Conservation (phyloP, 2,329 filamentous ascomycete species). For the Fusarium sp. region DNA sequence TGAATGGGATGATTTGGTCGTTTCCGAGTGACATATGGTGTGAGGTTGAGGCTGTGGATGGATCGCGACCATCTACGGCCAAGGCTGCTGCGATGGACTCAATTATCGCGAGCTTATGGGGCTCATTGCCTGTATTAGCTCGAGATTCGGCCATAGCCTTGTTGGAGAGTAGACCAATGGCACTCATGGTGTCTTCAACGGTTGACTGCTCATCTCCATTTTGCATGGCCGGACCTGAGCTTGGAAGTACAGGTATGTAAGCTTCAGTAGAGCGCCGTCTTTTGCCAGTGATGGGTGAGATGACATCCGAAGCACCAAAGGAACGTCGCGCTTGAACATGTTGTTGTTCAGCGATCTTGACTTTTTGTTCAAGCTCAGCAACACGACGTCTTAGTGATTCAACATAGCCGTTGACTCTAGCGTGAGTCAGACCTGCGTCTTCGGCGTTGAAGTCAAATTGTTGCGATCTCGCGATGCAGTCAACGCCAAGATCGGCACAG, state of each 20-base stretch:
- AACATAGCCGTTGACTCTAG: slow-evolving; percentile 21
- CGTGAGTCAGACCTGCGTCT: slow-evolving; percentile 22
- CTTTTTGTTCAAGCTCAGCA: slow-evolving; percentile 16
- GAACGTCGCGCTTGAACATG: not conserved
- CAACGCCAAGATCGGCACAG: slow-evolving; percentile 24
- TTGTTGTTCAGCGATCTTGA: slow-evolving; percentile 8
- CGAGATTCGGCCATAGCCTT: slow-evolving; percentile 29
- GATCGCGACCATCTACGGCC: slow-evolving; percentile 17
- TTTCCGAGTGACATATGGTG: not conserved
- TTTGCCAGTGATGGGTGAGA: not conserved
- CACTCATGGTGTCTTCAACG: slow-evolving; percentile 30
- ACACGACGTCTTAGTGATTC: slow-evolving; percentile 18
- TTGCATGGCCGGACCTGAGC: fast-evolving
- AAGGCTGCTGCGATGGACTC: slow-evolving; percentile 19
- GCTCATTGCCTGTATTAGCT: not conserved
- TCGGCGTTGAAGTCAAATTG: slow-evolving; percentile 28
- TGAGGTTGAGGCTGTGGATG: slow-evolving; percentile 5
- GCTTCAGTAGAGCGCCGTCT: not conserved
- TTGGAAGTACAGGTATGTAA: fast-evolving
- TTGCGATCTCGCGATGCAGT: slow-evolving; percentile 20
- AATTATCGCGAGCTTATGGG: slow-evolving; percentile 17
- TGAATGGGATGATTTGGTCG: not conserved
- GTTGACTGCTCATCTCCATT: slow-evolving; percentile 22
- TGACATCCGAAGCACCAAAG: not conserved
- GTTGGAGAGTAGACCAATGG: slow-evolving; percentile 23